These are phyloP conservation scores for Glarea lozoyensis DNA, from an alignment of 495 filamentous ascomycete genomes.

Conservation along the genomic window DNA sequence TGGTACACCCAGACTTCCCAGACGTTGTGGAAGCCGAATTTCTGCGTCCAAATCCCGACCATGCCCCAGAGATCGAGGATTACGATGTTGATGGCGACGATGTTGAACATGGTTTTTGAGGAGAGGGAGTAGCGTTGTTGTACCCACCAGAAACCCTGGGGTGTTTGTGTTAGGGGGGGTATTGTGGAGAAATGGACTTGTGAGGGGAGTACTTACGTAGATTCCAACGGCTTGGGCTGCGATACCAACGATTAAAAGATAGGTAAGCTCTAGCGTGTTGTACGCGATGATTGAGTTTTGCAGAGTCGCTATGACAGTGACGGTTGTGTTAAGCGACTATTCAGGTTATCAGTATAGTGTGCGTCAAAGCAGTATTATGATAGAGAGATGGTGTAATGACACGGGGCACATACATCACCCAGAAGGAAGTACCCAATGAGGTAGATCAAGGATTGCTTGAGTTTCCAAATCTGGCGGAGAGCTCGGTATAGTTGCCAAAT, in stretches of 20 bases:
- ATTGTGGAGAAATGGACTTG: no score
- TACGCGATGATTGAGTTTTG: slow-evolving; percentile 55
- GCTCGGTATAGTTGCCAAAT: slow-evolving; percentile 51
- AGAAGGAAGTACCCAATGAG: slow-evolving; percentile 58
- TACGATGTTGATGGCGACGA: slow-evolving; percentile 45
- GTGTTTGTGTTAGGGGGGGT: no score
- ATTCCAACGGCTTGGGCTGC: slow-evolving; percentile 54
- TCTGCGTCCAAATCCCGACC: slow-evolving; percentile 55
- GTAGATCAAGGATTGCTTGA: slow-evolving; percentile 57
- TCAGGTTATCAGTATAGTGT: no score
- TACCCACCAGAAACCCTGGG: slow-evolving; percentile 52
- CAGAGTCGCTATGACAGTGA: slow-evolving; percentile 55
- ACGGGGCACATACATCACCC: no score
- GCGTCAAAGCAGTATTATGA: no score
- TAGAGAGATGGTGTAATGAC: no score
- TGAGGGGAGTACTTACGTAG: no score
- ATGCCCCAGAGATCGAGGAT: slow-evolving; percentile 57
- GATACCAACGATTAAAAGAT: slow-evolving; percentile 55
- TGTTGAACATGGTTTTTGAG: slow-evolving; percentile 58
- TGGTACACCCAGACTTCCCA: slow-evolving; percentile 61
- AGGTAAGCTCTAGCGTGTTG: slow-evolving; percentile 50
- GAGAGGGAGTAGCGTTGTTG: slow-evolving; percentile 43
- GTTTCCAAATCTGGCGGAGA: slow-evolving; percentile 46
- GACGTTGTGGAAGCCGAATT: slow-evolving; percentile 51
- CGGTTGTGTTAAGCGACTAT: slow-evolving; percentile 56